Conservation (phyloP, 2,329 filamentous ascomycete genomes). For the Beauveria varroae region DNA sequence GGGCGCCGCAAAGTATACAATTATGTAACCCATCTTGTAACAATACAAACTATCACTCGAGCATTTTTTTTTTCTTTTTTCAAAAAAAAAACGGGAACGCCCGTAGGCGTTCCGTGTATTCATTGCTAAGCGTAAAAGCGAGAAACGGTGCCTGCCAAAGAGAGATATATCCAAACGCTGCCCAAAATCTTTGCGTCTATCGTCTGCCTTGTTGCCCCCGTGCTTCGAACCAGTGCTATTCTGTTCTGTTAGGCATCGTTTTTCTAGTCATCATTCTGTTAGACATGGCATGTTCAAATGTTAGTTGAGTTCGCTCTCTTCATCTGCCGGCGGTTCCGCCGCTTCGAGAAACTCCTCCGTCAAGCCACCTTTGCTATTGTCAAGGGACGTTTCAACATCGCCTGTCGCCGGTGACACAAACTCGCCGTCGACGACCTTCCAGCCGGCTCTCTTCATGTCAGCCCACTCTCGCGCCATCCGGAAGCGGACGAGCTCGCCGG, state of each 20-base stretch:
- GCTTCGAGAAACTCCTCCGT: constrained; percentile 32
- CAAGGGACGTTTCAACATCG: not conserved
- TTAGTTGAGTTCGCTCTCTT: not conserved
- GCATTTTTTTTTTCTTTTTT: not conserved
- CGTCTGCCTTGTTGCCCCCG: not conserved
- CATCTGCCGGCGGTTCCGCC: not conserved
- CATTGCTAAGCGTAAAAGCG: not conserved
- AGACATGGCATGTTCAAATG: not conserved
- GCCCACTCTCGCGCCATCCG: constrained; percentile 67
- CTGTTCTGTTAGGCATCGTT: too few species aligned
- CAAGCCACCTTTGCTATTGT: constrained; percentile 17
- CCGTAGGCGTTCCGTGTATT: not conserved
- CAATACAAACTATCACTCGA: constrained; percentile 8
- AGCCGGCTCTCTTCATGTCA: constrained; percentile 57
- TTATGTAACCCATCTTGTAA: constrained; percentile 16
- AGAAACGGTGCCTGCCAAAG: not conserved
- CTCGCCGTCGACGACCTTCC: constrained; percentile 48
- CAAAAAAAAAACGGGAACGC: not conserved
- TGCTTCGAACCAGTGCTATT: not conserved
- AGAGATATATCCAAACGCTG: not conserved
- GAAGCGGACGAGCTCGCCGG: constrained; percentile 74
- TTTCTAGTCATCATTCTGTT: not conserved
- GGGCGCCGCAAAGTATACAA: constrained; percentile 21
- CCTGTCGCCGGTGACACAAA: constrained; percentile 31
- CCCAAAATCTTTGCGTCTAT: not conserved